Percentiles rank a stretch among this genome's conserved stretches.
Evolutionary conservation across 2,329 filamentous ascomycete species (phyloP).

Genomic region (Fusarium phyllophilum): DNA sequence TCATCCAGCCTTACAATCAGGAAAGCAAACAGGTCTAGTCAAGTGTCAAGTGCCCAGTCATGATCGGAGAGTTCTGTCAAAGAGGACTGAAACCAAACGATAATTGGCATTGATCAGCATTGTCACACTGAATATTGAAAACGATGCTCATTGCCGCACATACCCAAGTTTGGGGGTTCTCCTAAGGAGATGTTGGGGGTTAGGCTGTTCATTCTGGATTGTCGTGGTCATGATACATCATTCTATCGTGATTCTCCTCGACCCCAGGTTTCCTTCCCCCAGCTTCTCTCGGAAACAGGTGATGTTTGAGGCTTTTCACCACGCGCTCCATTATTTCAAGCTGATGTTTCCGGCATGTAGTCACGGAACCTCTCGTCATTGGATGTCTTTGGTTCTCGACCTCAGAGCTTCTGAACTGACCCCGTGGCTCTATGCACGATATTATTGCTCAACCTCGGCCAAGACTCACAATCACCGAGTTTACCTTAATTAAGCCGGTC

Average conservation of each 20-base stretch:
- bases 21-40: constrained; percentile 16
- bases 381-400: constrained; percentile 12
- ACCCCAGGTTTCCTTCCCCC: constrained; percentile 23
- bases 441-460: constrained; percentile 32
- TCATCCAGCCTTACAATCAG: constrained; percentile 3
- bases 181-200: constrained; percentile 15
- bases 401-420: constrained; percentile 17
- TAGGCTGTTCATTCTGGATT: background rate
- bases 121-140: background rate
- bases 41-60: constrained; percentile 3
- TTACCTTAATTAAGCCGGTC: background rate
- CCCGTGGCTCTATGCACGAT: constrained; percentile 33
- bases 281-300: constrained; percentile 4
- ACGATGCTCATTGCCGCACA: background rate
- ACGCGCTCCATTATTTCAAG: background rate
- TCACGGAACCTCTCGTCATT: constrained; percentile 1
- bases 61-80: constrained; percentile 18
- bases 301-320: constrained; percentile 15
- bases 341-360: constrained; percentile 12
- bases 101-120: constrained; percentile 27
- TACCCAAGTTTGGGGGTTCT: constrained; percentile 7
- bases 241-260: constrained; percentile 18
- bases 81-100: constrained; percentile 6
- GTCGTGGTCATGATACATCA: constrained; percentile 12
- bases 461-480: background rate